Conservation (phyloP, 2,329 filamentous ascomycete genomes). For the Cyphellophora europaea region DNA sequence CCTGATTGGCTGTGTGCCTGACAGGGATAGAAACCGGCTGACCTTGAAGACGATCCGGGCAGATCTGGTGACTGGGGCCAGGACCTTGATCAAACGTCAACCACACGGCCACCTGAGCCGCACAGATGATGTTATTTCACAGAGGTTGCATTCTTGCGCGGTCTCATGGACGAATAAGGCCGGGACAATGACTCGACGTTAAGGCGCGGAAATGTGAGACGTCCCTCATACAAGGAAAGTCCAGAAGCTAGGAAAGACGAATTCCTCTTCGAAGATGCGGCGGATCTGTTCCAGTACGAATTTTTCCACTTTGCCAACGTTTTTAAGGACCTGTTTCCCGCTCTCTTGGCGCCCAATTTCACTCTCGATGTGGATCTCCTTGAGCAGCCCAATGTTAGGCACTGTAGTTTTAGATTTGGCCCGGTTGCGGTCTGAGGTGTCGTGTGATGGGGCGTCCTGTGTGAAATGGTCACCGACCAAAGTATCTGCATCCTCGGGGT, state of each 20-base stretch:
- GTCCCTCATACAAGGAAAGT: slow-evolving; percentile 78
- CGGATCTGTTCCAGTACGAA: slow-evolving; percentile 95
- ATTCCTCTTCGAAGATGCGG: slow-evolving; percentile 95
- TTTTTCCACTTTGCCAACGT: slow-evolving; percentile 95
- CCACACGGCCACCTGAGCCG: no score
- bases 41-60: not conserved
- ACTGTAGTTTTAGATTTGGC: slow-evolving; percentile 27
- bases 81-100: no score
- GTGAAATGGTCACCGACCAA: slow-evolving; percentile 44
- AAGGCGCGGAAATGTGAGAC: no score
- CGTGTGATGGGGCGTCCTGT: not conserved
- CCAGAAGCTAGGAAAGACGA: slow-evolving; percentile 98
- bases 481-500: slow-evolving; percentile 78
- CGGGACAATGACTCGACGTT: no score
- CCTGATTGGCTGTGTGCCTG: not conserved
- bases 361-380: slow-evolving; percentile 92
- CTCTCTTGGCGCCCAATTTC: slow-evolving; percentile 90
- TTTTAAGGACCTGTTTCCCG: slow-evolving; percentile 91
- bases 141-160: no score
- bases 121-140: no score
- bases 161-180: no score
- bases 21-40: not conserved
- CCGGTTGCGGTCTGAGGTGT: slow-evolving; percentile 18
- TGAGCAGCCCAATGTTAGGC: slow-evolving; percentile 59
- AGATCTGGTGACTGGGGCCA: not conserved